A percentile compares a stretch with the other conserved stretches of the same genome.
Conservation (phyloP, 768 basidiomycete species). For the Leccinum uliginosum region DNA sequence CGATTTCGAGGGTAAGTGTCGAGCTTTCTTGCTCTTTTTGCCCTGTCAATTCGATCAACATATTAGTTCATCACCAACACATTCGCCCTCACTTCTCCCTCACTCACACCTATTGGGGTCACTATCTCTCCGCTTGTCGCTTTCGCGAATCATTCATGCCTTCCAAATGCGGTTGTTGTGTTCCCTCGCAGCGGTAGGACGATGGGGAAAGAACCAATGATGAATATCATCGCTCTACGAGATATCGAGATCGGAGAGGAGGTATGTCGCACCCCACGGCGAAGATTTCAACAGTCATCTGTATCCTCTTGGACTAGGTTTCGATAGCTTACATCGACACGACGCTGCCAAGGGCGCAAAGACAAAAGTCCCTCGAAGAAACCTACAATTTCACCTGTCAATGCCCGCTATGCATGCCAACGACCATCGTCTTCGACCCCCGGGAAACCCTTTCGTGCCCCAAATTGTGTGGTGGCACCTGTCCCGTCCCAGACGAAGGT, state of each 20-base stretch:
- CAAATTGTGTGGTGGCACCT: constrained; percentile 60
- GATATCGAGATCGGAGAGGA: constrained; percentile 65
- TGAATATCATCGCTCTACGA: constrained; percentile 72
- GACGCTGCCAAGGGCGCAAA: constrained; percentile 53
- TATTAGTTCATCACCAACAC: constrained; percentile 86
- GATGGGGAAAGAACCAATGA: constrained; percentile 46
- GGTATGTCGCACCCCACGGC: constrained; percentile 35
- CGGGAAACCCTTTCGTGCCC: constrained; percentile 70
- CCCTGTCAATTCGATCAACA: not conserved
- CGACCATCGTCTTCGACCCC: constrained; percentile 43
- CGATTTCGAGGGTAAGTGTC: constrained; percentile 62
- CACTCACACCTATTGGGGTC: constrained; percentile 77
- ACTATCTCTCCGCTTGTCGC: constrained; percentile 79
- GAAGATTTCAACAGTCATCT: not conserved
- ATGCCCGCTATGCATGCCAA: constrained; percentile 53
- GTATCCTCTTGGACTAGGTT: constrained; percentile 43
- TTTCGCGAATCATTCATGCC: constrained; percentile 84
- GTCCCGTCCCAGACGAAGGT: constrained; percentile 62
- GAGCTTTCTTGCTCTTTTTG: not conserved
- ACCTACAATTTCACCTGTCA: constrained; percentile 77
- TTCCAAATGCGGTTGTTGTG: constrained; percentile 86
- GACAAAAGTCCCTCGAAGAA: constrained; percentile 57
- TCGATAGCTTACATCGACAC: constrained; percentile 83
- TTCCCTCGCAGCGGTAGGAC: constrained; percentile 59
- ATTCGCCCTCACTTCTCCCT: constrained; percentile 76